Conservation (phyloP, 2,329 filamentous ascomycete genomes). For the Dothideomycetes sp. region DNA sequence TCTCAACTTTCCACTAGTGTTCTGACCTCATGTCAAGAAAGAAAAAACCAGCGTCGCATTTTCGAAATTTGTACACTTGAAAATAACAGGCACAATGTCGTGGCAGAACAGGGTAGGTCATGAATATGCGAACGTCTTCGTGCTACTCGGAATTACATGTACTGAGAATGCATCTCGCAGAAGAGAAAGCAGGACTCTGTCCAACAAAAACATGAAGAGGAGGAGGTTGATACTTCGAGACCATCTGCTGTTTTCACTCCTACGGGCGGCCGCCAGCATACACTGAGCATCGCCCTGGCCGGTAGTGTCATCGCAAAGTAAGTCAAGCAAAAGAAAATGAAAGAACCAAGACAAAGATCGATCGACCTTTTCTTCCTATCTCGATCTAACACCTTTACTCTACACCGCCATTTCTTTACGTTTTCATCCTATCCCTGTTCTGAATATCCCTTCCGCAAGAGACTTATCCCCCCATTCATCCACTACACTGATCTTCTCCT, state of each 20-base stretch:
- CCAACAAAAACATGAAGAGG: slow-evolving; percentile 15
- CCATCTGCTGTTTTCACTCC: slow-evolving; percentile 62
- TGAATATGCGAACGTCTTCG: background rate
- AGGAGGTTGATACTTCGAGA: slow-evolving; percentile 47
- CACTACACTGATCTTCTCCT: background rate
- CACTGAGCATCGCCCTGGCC: slow-evolving; percentile 67
- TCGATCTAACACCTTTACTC: no score
- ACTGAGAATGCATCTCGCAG: slow-evolving; percentile 12
- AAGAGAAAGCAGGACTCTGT: slow-evolving; percentile 22
- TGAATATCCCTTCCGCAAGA: background rate
- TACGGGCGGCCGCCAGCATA: slow-evolving; percentile 56
- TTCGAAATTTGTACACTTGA: no score
- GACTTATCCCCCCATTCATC: background rate
- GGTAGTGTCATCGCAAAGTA: slow-evolving; percentile 71
- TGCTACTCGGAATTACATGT: background rate
- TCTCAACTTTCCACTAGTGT: background rate
- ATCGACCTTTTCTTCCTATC: background rate
- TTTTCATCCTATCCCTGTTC: no score
- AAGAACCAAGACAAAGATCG: no score
- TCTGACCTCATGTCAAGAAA: background rate
- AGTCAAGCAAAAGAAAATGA: no score
- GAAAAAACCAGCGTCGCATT: no score
- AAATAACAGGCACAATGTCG: no score
- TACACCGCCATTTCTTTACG: no score
- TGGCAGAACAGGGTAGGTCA: slow-evolving; percentile 6